Evolutionary conservation across 2,329 filamentous ascomycete species (phyloP).

Genomic region (Calonectria hongkongensis): DNA sequence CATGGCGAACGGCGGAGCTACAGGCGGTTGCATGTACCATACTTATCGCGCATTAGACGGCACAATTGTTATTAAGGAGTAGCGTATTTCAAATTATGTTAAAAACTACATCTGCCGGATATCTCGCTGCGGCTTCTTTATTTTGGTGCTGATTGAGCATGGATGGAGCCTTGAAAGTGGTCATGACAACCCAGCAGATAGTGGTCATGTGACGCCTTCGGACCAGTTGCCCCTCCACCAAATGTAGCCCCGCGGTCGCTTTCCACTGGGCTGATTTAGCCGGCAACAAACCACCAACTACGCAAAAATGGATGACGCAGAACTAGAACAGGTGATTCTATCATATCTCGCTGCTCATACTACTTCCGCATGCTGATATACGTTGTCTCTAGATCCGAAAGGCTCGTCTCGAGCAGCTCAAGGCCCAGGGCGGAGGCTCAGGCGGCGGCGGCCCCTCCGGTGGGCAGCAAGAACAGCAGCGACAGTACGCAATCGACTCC

Average conservation of each 20-base stretch:
- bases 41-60: constrained; percentile 11
- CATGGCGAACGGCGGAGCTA: constrained; percentile 20
- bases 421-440: constrained; percentile 78
- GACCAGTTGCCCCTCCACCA: constrained; percentile 52
- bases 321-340: constrained; percentile 62
- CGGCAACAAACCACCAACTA: constrained; percentile 30
- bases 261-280: constrained; percentile 48
- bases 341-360: no score
- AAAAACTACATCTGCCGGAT: neutral
- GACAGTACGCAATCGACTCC: constrained; percentile 58
- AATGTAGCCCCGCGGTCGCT: constrained; percentile 46
- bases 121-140: neutral
- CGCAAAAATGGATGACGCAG: constrained; percentile 65
- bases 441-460: constrained; percentile 64
- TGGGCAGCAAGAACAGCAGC: constrained; percentile 77
- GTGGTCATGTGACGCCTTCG: constrained; percentile 48
- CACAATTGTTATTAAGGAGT: constrained; percentile 2
- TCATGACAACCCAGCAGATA: neutral
- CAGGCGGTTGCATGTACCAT: constrained; percentile 4
- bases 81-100: constrained; percentile 2
- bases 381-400: constrained; percentile 81
- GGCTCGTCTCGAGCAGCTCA: constrained; percentile 94
- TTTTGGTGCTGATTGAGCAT: neutral
- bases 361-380: constrained; percentile 18
- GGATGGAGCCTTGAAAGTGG: neutral